Base-by-base conservation (phyloP, 2,329 filamentous ascomycete genomes). In the Venturia asperata region DNA sequence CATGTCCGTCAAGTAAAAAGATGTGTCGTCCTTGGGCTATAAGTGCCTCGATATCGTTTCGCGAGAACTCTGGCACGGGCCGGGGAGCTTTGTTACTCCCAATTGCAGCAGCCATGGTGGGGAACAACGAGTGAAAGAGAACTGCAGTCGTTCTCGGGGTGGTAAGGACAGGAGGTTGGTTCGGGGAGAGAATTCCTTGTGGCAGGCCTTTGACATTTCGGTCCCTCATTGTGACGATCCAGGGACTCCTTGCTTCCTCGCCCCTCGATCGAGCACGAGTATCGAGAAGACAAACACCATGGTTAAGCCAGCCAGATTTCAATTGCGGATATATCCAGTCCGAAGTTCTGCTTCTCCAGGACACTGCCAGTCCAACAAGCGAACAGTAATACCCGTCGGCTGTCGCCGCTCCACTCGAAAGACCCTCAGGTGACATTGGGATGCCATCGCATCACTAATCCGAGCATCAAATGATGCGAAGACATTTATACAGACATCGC, bases 21-120 rank as follows among this genome's bases (percentile, higher is more conserved):
- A 99, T 84, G 68, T 85, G 85, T 66, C 85, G 84, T 5, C 92
- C 93, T 66, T 90, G 85, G 7, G 92, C 90, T 72, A 99, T 97
- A 70, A 93, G 78, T 6, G 83, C 85, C 75, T 97, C 92, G 67
- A 96, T 83, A 73, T 91, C 83, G 67, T 84, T 77, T 68, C 87
- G 82, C 67, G 82, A 39, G 61, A 63, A 45, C 52, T 37, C 30
- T 19, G 52, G 52, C 27, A 58, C 52, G 5, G 52, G n/a, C 30
- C 52, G 37, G 27, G 15, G 30, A 37, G 61, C 65, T 58, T 49
- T 58, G 37, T 7, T 17, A n/a, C 34, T 64, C 47, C 42, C 63
- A 34, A 39, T 58, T 49, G 52, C 19, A 13, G 45, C 24, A 11
- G 52, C 60, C 60, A 47, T 47, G 24, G 37, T 34, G 60, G 39